These are phyloP conservation scores for Sclerotinia subarctica DNA, from an alignment of 2,329 filamentous ascomycete genomes.

Conservation along the genomic window DNA sequence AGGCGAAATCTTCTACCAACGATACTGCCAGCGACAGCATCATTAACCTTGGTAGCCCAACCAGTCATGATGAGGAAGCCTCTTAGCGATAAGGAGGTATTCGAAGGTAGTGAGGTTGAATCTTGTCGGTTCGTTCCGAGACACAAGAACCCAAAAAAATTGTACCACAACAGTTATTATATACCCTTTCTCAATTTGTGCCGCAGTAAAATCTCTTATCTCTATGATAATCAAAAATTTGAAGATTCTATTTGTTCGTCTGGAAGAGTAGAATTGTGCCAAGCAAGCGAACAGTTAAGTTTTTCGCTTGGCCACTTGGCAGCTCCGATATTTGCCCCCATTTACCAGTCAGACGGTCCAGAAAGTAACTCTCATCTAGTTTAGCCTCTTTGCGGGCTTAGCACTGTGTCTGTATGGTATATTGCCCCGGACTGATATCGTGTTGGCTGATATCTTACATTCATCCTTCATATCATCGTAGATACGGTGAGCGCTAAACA, in stretches of 20 bases:
- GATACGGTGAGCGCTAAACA: neutral
- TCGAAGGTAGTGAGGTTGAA: neutral
- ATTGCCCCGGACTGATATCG: slow-evolving; percentile 4
- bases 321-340: neutral
- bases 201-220: slow-evolving; percentile 10
- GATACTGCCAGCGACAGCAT: slow-evolving; percentile 56
- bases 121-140: slow-evolving; percentile 1
- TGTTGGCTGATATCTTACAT: slow-evolving; percentile 9
- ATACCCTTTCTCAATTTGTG: neutral
- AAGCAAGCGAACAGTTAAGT: slow-evolving; percentile 8
- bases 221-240: slow-evolving; percentile 11
- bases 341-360: slow-evolving; percentile 10
- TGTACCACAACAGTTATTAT: slow-evolving; percentile 9
- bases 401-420: neutral
- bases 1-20: slow-evolving; percentile 75
- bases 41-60: slow-evolving; percentile 30
- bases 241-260: slow-evolving; percentile 14
- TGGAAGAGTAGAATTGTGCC: neutral
- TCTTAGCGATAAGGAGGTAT: neutral
- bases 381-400: slow-evolving; percentile 1
- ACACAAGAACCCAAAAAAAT: neutral
- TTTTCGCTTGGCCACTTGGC: slow-evolving; percentile 15
- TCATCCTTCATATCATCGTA: slow-evolving; percentile 8
- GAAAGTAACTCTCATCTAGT: neutral
- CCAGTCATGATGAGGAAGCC: slow-evolving; percentile 10